Evolutionary conservation across 2,329 filamentous ascomycete genomes (phyloP), one percentile per base, ranked within the genome.

Genomic region (Zymoseptoria ardabiliae): DNA sequence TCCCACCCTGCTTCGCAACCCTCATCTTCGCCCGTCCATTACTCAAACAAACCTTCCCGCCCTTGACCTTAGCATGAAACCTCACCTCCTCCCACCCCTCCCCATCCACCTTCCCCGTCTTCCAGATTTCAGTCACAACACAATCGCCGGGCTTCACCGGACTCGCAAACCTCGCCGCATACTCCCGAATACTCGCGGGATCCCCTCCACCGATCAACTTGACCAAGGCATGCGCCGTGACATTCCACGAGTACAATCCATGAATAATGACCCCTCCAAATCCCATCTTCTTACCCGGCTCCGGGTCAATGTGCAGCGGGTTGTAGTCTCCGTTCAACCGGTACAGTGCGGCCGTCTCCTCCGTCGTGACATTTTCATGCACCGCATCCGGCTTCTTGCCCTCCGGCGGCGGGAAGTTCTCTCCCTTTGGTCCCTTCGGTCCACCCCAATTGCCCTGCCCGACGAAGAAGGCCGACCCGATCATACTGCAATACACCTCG

Each of bases 301-400:
- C 89, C 11, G 91, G 91, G 19, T 89, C 89, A 6, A 90, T 91
- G 73, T 96, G 91, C 41, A 96, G 85, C 25, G 91, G 92, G 78
- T 96, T 96, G 77, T 96, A 96, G 78, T 96, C 92, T 65, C 91
- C 91, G 69, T 96, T 96, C 55, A 96, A 82, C 76, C 82, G 83
- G 75, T 94, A 94, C 58, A 94, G 78, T 63, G 89, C 82, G 8
- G 90, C 85, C 4, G 89, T 89, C 77, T 92, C 85, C 56, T 78
- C 71, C 23, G 79, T 88, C 4, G 88, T 91, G 75, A 91, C 86
- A 68, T 88, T 82, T 68, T 84, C 82, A 49, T 89, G 82, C 5
- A 85, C 82, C 48, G 79, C 83, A 74, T 95, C 90, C 11, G 91
- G 88, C 53, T 78, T 77, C 75, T 85, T 85, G 61, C 81, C 87